phyloP scores from a whole-genome alignment of 2,329 filamentous ascomycete genomes.

The Ceratocystis harringtonii region DNA sequence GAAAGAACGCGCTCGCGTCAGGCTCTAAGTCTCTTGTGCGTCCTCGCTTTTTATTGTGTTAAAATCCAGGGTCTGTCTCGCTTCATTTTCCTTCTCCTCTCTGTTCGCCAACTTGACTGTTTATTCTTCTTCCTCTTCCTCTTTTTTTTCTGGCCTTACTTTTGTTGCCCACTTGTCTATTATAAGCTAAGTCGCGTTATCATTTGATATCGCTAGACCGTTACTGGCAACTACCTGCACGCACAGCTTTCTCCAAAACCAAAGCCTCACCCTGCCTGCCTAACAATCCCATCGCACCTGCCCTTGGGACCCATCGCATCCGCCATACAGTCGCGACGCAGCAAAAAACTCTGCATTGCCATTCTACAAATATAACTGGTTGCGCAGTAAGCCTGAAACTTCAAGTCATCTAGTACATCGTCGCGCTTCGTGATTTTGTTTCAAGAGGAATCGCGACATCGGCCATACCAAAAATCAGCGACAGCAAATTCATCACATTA shows the following conservation, averaged over 20 bases:
- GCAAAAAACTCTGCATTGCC: not conserved
- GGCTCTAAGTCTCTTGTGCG: not conserved
- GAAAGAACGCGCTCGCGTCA: slow-evolving; percentile 14
- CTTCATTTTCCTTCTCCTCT: not conserved
- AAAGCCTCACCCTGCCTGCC: not conserved
- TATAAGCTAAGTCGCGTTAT: not conserved
- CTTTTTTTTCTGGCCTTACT: not conserved
- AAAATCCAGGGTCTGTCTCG: not conserved
- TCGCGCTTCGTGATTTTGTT: not conserved
- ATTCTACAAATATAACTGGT: not conserved
- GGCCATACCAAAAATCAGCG: not conserved
- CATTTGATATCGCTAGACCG: not conserved
- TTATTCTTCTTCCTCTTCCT: not conserved
- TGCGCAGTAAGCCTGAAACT: not conserved
- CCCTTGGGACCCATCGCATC: not conserved
- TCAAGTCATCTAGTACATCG: not conserved
- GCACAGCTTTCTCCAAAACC: not conserved
- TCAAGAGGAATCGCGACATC: not conserved
- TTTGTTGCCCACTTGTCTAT: not conserved
- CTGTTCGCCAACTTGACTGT: no score
- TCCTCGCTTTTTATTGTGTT: not conserved
- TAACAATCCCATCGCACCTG: not conserved
- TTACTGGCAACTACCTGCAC: not conserved
- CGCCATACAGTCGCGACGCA: not conserved
- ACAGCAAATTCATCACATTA: not conserved